Percentiles rank a stretch among this genome's conserved stretches.
Conservation (phyloP, 345 rosid species). For the Sonneratia caseolaris region DNA sequence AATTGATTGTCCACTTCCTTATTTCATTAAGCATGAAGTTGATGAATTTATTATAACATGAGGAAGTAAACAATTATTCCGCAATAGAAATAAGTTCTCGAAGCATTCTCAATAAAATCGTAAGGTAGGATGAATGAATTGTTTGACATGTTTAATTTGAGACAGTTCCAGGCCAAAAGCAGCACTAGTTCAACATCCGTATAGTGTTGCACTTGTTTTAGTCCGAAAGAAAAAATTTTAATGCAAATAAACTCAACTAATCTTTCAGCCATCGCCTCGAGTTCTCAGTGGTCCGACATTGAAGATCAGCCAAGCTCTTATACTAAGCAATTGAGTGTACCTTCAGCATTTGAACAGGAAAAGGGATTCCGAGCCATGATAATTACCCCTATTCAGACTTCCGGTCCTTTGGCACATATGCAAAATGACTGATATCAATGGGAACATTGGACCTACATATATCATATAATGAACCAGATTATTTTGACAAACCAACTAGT, state of each 20-base stretch:
- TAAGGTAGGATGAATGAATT: no score
- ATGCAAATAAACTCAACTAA: not conserved
- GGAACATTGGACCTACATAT: constrained; percentile 32
- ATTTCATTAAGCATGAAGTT: no score
- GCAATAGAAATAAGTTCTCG: no score
- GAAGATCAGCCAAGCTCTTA: not conserved
- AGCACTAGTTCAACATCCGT: no score
- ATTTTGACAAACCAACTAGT: not conserved
- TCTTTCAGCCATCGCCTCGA: not conserved
- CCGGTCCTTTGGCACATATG: constrained; percentile 33
- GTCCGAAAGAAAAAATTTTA: no score
- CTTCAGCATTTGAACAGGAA: not conserved
- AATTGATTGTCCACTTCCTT: no score
- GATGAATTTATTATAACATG: no score
- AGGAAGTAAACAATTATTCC: no score
- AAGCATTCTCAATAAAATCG: no score
- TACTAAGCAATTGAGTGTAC: not conserved
- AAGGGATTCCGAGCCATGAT: not conserved
- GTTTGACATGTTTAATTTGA: no score
- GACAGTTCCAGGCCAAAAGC: no score
- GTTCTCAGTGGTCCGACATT: not conserved
- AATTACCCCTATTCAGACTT: constrained; percentile 13
- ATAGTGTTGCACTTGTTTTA: no score
- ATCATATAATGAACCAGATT: constrained; percentile 1
- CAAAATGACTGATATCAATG: constrained; percentile 52